Conservation (phyloP, 495 filamentous ascomycete genomes). For the Amorphotheca resinae region DNA sequence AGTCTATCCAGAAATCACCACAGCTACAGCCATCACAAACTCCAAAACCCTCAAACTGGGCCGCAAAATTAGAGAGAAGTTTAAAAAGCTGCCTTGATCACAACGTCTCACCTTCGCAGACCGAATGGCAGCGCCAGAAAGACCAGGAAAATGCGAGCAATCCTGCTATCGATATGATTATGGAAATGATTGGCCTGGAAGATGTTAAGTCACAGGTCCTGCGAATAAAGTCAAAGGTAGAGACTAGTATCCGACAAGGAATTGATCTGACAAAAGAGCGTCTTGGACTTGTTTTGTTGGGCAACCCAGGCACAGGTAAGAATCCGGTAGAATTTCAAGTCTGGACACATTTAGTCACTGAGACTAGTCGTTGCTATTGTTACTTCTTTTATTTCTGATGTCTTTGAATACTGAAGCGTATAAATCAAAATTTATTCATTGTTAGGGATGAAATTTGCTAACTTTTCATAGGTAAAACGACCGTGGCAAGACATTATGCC, state of each 20-base stretch:
- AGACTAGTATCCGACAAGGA: slow-evolving; percentile 44
- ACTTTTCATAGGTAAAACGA: slow-evolving; percentile 73
- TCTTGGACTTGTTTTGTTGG: slow-evolving; percentile 52
- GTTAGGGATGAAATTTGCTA: no score
- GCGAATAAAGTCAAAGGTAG: slow-evolving; percentile 53
- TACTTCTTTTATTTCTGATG: no score
- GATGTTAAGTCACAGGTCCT: slow-evolving; percentile 54
- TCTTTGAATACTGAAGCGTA: no score
- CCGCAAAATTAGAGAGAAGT: slow-evolving; percentile 2
- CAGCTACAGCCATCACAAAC: no score
- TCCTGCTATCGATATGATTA: slow-evolving; percentile 47
- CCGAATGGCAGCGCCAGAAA: slow-evolving; percentile 55
- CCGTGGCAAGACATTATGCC: slow-evolving; percentile 66
- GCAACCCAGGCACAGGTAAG: slow-evolving; percentile 71
- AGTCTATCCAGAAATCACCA: no score
- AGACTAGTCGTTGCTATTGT: no score
- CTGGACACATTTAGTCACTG: no score
- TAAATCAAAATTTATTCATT: no score
- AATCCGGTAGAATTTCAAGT: no score
- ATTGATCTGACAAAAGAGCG: slow-evolving; percentile 44
- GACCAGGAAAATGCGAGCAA: slow-evolving; percentile 34
- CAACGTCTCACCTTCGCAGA: slow-evolving; percentile 22
- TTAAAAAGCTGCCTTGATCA: slow-evolving; percentile 1
- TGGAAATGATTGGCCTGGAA: slow-evolving; percentile 64
- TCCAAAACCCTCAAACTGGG: neutral